Evolutionary conservation across 2,329 filamentous ascomycete species (phyloP).

Genomic region (Colletotrichum sidae): DNA sequence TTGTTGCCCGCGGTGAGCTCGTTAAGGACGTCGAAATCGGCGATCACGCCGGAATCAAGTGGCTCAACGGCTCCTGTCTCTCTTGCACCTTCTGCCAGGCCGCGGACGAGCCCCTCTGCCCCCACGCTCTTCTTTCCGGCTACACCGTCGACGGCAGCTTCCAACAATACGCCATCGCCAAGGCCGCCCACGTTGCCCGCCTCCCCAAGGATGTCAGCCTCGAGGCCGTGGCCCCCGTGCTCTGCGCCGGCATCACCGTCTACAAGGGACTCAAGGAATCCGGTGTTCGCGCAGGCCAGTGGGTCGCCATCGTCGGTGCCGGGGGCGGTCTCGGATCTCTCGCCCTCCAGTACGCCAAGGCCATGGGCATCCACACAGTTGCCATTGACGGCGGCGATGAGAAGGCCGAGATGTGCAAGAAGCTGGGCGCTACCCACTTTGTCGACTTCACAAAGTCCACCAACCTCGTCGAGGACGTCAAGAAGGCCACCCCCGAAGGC

Average conservation of each 20-base stretch:
- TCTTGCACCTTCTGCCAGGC: constrained; percentile 85
- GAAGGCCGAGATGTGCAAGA: constrained; percentile 77
- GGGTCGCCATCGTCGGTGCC: constrained; percentile 86
- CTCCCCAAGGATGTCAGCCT: constrained; percentile 83
- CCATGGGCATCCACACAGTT: constrained; percentile 85
- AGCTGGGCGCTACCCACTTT: constrained; percentile 78
- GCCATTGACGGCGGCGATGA: constrained; percentile 87
- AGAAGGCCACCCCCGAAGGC: constrained; percentile 81
- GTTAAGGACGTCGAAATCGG: constrained; percentile 84
- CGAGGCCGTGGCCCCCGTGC: constrained; percentile 81
- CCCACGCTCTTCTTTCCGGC: constrained; percentile 80
- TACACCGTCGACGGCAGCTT: constrained; percentile 95
- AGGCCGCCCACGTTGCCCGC: constrained; percentile 85
- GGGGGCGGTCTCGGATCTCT: constrained; percentile 85
- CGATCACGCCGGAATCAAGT: constrained; percentile 90
- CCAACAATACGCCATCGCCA: constrained; percentile 86
- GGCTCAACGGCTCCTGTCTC: constrained; percentile 90
- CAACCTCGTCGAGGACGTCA: constrained; percentile 87
- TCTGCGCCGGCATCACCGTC: constrained; percentile 88
- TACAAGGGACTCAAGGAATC: constrained; percentile 95
- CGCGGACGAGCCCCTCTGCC: constrained; percentile 85
- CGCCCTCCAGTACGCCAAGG: constrained; percentile 88
- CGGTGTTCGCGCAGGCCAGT: constrained; percentile 77
- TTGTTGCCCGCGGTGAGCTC: constrained; percentile 82
- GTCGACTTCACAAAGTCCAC: constrained; percentile 84